Evolutionary conservation across 139 green algal species (phyloP).

Genomic region (Ettlia oleoabundans): DNA sequence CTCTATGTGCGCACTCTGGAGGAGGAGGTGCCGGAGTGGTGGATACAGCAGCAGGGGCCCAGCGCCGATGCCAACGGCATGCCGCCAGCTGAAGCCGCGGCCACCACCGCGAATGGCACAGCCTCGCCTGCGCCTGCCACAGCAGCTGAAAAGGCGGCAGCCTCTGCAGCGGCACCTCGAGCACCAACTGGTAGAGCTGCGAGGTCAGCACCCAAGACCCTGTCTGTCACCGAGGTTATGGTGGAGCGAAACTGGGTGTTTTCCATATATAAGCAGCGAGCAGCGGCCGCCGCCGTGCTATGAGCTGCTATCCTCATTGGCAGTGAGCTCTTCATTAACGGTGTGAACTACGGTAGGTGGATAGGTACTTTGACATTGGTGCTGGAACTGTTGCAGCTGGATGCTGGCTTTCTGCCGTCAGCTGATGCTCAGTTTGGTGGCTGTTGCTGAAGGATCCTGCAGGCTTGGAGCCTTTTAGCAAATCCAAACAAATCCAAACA

Average conservation of each 20-base stretch:
- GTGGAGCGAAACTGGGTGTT: constrained; percentile 53
- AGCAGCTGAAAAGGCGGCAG: too few relatives aligned
- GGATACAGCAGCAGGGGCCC: constrained; percentile 29
- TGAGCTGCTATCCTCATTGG: constrained; percentile 75
- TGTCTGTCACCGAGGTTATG: constrained; percentile 49
- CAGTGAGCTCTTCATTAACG: constrained; percentile 77
- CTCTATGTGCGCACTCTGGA: constrained; percentile 93
- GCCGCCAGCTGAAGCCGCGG: not conserved
- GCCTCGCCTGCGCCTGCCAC: too few relatives aligned
- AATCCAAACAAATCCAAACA: too few relatives aligned
- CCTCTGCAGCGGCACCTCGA: not conserved
- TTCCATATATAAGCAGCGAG: constrained; percentile 43
- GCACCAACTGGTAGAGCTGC: not conserved
- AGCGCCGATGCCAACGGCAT: not conserved
- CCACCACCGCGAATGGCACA: not conserved
- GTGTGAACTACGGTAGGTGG: constrained; percentile 81
- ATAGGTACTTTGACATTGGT: not conserved
- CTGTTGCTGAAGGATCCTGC: too few relatives aligned
- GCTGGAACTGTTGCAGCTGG: not conserved
- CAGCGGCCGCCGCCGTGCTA: constrained; percentile 71
- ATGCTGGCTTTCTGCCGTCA: too few relatives aligned
- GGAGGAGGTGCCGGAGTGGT: constrained; percentile 74
- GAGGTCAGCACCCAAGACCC: constrained; percentile 2
- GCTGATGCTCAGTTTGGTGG: too few relatives aligned
- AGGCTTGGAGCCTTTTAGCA: too few relatives aligned